phyloP scores from a whole-genome alignment of 176 grass and related monocot species.

The Carex cristatella region DNA sequence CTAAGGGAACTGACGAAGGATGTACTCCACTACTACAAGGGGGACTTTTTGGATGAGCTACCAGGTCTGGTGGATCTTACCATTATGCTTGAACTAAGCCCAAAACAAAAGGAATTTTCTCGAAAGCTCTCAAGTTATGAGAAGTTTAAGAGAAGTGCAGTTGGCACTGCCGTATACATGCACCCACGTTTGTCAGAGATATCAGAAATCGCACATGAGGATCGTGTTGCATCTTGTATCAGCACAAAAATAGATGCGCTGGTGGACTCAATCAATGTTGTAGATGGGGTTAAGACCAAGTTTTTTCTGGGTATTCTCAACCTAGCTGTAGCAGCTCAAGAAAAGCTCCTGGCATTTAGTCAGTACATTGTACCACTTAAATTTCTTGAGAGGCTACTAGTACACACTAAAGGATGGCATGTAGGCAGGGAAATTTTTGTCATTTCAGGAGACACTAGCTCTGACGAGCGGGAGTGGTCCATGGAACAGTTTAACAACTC shows the following conservation, averaged over 20 bases:
- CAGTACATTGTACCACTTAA: slow-evolving; percentile 80
- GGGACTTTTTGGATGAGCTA: slow-evolving; percentile 89
- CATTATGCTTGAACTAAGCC: slow-evolving; percentile 56
- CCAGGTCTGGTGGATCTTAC: slow-evolving; percentile 85
- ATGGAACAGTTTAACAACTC: slow-evolving; percentile 86
- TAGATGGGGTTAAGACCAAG: slow-evolving; percentile 77
- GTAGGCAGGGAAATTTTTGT: slow-evolving; percentile 85
- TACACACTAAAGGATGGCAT: slow-evolving; percentile 72
- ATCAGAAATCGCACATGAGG: slow-evolving; percentile 53
- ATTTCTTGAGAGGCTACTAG: slow-evolving; percentile 83
- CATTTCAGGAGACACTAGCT: slow-evolving; percentile 63
- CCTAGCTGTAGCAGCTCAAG: slow-evolving; percentile 63
- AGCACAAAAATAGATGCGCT: slow-evolving; percentile 46
- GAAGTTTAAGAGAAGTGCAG: slow-evolving; percentile 62
- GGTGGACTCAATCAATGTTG: slow-evolving; percentile 39
- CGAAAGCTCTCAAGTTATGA: slow-evolving; percentile 51
- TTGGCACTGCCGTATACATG: slow-evolving; percentile 63
- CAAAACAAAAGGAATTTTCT: slow-evolving; percentile 51
- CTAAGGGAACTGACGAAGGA: slow-evolving; percentile 81
- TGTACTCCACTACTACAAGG: slow-evolving; percentile 95
- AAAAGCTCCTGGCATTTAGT: slow-evolving; percentile 86
- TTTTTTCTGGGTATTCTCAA: slow-evolving; percentile 83
- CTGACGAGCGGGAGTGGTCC: slow-evolving; percentile 65
- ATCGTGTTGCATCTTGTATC: slow-evolving; percentile 40
- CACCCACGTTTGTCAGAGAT: slow-evolving; percentile 68